Evolutionary conservation across 2,329 filamentous ascomycete species (phyloP), one percentile per base, ranked within the genome.

Genomic region (Aspergillus costaricaensis): DNA sequence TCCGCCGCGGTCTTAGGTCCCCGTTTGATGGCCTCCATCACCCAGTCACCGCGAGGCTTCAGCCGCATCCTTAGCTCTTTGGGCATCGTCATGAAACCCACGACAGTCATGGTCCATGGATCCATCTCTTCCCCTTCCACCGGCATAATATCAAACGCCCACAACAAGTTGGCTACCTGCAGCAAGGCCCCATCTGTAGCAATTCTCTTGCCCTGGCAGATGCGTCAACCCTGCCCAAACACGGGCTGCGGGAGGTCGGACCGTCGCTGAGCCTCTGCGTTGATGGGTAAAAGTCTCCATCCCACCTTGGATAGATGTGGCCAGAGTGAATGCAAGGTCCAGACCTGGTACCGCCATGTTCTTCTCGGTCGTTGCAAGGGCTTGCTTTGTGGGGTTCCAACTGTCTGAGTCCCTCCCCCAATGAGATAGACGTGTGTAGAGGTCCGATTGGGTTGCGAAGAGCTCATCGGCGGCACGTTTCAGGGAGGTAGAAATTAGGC

Each of bases 201-300:
- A 9, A 70, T 62, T 6, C 62, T 52, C 47, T 66, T 70, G 5
- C 67, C 64, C 55, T 68, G 66, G 39, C 67, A 69, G 6, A 68
- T 68, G 3, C 65, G 63, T 9, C 65, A 59, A 1, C 67, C 67
- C 19, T 70, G 64, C 12, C 67, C 65, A 21, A 69, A 70, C 0
- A 67, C 64, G 4, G 64, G 67, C 38, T 67, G 27, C 1, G 67
- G 65, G 17, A 69, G 64, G 17, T 67, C 67, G 0, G 62, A 60
- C n/a, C 61, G 61, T 4, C 68, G 38, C 6, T 53, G 62, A 36
- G 36, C 50, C 14, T 55, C 41, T 9, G 47, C 63, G 5, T 6
- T 5, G 81, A 8, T 79, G 79, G 0, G 80, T 79, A 0, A 80
- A 82, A 0, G 81, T 84, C 65, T 83, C 81, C 50, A 76, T 82